Base-by-base conservation (phyloP, 23 red algal species). In the Gracilaria domingensis region DNA sequence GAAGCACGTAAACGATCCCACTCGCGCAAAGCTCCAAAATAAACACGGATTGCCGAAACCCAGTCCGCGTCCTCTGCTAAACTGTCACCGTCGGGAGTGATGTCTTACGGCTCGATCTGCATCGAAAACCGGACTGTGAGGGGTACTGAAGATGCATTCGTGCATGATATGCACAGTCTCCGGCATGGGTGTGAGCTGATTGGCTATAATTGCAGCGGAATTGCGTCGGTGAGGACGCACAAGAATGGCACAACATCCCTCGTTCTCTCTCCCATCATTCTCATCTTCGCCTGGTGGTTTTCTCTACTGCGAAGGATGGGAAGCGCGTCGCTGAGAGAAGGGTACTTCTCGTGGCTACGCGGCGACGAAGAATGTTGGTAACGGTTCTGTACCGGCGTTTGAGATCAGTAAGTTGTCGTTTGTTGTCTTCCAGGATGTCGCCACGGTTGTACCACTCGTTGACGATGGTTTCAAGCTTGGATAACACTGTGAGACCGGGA, bases 101-200 rank as follows among this genome's bases (percentile, higher is more conserved):
- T 67, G 6, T 1, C 62, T 9, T 67, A 67, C 62, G 62, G 62
- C 28, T 36, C 28, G 12, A 67, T 67, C 62, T 8, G 28, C 62
- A 67, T 67, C 33, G 62, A 67, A 34, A 67, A 67, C 33, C 8
- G 62, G 28, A 67, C 62, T 8, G 26, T 13, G 28, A 1, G 33
- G 6, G 62, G 62, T 36, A 55, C 51, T 55, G 51, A 55, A 55
- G 13, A 67, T 36, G 62, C 28, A 25, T 67, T 34, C 14, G 24
- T 67, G 28, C 62, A 67, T 16, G 62, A 67, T 36, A 67, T 67
- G 26, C 62, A 32, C 28, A 67, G 62, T 36, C 62, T 67, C 33
- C 9, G 62, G 24, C 14, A 29, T 8, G 14, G 33, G 12, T 67
- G 62, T 67, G 62, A 29, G 33, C 28, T 33, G 14, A 35, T 12